These are phyloP conservation scores for Aphanomyces invadans DNA, from an alignment of 352 stramenopile species.

Conservation along the genomic window DNA sequence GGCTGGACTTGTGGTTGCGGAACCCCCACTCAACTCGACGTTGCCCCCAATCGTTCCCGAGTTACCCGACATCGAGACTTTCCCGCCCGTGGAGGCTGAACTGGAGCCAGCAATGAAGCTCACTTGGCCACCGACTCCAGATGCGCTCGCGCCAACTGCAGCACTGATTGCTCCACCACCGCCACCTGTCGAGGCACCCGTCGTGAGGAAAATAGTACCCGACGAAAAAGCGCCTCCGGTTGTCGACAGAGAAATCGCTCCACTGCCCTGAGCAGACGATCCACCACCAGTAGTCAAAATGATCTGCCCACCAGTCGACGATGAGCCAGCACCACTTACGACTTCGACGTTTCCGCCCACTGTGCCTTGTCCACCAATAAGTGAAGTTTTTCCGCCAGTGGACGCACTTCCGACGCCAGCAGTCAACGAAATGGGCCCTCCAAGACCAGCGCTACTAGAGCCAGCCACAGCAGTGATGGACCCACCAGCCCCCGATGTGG, in stretches of 20 bases:
- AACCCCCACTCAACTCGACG: conserved; percentile 15
- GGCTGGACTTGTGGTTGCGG: neutral
- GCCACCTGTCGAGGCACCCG: conserved; percentile 14
- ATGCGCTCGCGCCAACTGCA: neutral
- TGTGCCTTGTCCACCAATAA: conserved; percentile 9
- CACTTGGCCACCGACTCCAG: neutral
- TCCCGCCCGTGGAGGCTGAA: conserved; percentile 9
- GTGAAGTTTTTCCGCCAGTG: conserved; percentile 1
- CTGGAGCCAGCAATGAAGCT: conserved; percentile 16
- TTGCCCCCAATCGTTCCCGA: conserved; percentile 14
- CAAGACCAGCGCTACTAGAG: neutral
- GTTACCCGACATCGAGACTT: conserved; percentile 12
- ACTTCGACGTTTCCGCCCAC: conserved; percentile 13
- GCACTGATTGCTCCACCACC: neutral
- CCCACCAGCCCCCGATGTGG: neutral
- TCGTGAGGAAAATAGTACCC: conserved; percentile 7
- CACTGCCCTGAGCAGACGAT: neutral
- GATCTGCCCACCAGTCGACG: conserved; percentile 13
- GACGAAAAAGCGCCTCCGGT: conserved; percentile 12
- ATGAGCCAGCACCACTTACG: conserved; percentile 1
- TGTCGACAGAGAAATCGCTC: conserved; percentile 7
- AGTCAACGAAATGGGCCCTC: neutral
- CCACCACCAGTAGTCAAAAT: neutral
- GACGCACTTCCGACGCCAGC: neutral
- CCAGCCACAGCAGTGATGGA: neutral